Conservation (phyloP, 1,284 basidiomycete genomes). For the Puccinia coronata region DNA sequence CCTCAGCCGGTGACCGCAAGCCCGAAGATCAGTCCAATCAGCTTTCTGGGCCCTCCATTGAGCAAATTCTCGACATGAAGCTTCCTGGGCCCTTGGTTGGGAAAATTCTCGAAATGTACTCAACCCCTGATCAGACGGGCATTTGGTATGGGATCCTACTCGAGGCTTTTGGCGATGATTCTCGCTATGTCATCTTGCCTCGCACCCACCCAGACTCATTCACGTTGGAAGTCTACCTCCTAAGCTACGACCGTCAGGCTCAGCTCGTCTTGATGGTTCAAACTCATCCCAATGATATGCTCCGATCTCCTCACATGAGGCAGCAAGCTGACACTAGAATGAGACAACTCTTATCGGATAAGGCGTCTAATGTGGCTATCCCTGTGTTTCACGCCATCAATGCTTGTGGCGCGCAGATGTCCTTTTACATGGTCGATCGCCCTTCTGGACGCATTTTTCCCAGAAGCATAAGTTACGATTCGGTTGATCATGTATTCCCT, state of each 20-base stretch:
- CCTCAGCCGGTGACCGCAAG: slow-evolving; percentile 2
- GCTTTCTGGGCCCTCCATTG: neutral
- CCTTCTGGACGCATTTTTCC: slow-evolving; percentile 25
- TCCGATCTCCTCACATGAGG: slow-evolving; percentile 18
- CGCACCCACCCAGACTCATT: neutral
- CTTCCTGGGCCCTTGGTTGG: neutral
- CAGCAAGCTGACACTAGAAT: slow-evolving; percentile 39
- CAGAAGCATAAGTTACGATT: neutral
- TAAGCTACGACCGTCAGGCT: neutral
- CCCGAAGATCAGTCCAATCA: neutral
- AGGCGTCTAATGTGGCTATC: slow-evolving; percentile 8
- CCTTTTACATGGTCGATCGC: slow-evolving; percentile 42
- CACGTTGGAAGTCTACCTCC: slow-evolving; percentile 22
- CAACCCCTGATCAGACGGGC: neutral
- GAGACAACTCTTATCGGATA: slow-evolving; percentile 16
- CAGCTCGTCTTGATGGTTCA: slow-evolving; percentile 29
- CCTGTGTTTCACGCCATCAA: slow-evolving; percentile 32
- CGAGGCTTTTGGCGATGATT: slow-evolving; percentile 17
- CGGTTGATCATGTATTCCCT: slow-evolving; percentile 16
- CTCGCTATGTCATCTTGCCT: slow-evolving; percentile 11
- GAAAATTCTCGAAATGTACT: neutral
- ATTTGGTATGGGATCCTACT: slow-evolving; percentile 23
- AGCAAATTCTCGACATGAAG: neutral
- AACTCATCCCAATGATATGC: neutral
- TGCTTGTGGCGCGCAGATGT: slow-evolving; percentile 20